Conservation (phyloP, 768 basidiomycete species). For the Rhodosporidiobolus sp. region DNA sequence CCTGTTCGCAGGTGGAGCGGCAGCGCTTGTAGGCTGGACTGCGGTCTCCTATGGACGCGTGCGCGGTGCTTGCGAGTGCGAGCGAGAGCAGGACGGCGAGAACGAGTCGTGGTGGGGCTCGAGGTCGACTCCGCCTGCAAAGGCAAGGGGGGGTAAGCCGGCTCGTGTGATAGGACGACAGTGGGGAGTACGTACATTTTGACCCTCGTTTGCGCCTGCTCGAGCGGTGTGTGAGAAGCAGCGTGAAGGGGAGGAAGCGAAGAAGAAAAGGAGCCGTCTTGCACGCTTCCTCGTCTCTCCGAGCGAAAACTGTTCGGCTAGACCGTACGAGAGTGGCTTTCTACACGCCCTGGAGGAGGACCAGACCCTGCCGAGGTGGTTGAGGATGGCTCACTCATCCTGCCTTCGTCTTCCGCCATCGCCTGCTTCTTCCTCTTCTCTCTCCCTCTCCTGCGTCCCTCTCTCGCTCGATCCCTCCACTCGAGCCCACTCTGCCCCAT, state of each 20-base stretch:
- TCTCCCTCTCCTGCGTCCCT: not conserved
- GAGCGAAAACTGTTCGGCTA: no score
- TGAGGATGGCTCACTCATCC: no score
- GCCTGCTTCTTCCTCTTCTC: not conserved
- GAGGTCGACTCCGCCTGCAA: not conserved
- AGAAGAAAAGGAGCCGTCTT: no score
- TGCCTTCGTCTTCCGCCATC: not conserved
- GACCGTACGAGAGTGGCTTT: no score
- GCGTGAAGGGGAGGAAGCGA: not conserved
- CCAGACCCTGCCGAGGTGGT: no score
- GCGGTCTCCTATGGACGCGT: slow-evolving; percentile 65
- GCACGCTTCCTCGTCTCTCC: no score
- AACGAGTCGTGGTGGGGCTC: not conserved
- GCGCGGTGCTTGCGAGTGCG: no score
- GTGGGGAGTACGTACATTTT: not conserved
- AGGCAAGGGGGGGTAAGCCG: no score
- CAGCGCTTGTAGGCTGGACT: slow-evolving; percentile 59
- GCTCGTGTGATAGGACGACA: not conserved
- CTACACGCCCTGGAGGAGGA: no score
- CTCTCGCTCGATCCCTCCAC: no score
- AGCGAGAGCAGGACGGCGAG: not conserved
- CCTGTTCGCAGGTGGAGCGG: slow-evolving; percentile 45
- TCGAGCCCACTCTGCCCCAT: not conserved
- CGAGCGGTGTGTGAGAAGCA: not conserved
- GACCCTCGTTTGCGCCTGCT: not conserved